Evolutionary conservation across 164 flowering plant species (phyloP), one percentile per base, ranked within the genome.

Genomic region (Chimonanthus praecox): DNA sequence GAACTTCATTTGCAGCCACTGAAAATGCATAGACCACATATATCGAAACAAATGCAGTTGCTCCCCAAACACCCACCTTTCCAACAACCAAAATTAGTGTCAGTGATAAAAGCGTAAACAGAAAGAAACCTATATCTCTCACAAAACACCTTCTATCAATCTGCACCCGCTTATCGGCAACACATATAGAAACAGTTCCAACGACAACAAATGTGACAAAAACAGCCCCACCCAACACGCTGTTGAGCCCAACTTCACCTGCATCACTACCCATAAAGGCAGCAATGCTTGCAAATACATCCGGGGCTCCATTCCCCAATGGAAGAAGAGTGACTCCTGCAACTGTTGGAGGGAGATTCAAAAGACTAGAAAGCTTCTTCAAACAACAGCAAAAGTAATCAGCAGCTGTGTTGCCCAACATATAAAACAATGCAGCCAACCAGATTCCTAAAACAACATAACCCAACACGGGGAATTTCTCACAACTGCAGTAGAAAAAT

Each of bases 291-390:
- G 99, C 85, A 82, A 95, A 95, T 46, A 95, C 96, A 83, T 95
- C 99, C 0, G 99, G 99, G 20, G 98, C 97, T 47, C 99, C 99
- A 82, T 95, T 95, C 51, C 99, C 99, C 7, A 95, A 85, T 0
- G 99, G 97, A 75, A 95, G 97, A 45, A 95, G 84, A 3, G 95
- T 71, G 18, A 95, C 99, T 21, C 99, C 99, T 3, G 98, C 97
- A 65, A 95, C 97, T 0, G 99, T 89, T 0, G 99, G 94, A 4
- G 98, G 87, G 49, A 95, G 74, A 68, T 83, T 89, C 84, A 95
- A 81, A 3, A 93, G 80, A 51, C 66, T 74, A 0, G 99, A 88
- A 13, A 95, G 87, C 81, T 88, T 90, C 86, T 92, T 94, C 72
- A 95, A 73, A 3, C 93, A 90, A 78, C 94, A 88, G 74, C 98